A percentile compares a stretch with the other conserved stretches of the same genome.
Evolutionary conservation across 192 early-diverging fungal genomes (phyloP).

Genomic region (Linnemannia elongata): DNA sequence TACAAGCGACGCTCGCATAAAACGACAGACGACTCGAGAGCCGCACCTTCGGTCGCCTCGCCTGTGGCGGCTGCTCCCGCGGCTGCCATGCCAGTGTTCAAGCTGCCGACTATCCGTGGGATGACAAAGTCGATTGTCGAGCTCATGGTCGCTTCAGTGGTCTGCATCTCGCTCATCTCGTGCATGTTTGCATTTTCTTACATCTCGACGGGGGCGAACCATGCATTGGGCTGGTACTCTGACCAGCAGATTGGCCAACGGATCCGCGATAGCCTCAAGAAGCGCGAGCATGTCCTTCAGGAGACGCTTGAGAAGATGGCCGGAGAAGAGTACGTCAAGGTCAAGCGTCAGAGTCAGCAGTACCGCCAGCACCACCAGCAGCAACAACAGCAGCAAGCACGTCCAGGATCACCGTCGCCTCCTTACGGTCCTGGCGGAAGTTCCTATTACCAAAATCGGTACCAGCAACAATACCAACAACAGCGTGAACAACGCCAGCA

Average conservation of each 20-base stretch:
- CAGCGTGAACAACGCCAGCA: constrained; percentile 21
- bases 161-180: constrained; percentile 34
- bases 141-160: constrained; percentile 26
- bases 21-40: background rate
- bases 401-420: background rate
- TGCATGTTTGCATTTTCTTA: constrained; percentile 50
- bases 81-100: constrained; percentile 21
- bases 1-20: constrained; percentile 13
- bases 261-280: constrained; percentile 45
- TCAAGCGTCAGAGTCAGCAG: constrained; percentile 40
- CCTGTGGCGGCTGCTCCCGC: background rate
- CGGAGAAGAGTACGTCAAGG: constrained; percentile 46
- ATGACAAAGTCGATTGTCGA: constrained; percentile 35
- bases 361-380: constrained; percentile 24
- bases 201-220: constrained; percentile 37
- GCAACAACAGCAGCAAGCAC: constrained; percentile 19
- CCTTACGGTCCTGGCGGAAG: constrained; percentile 3
- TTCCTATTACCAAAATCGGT: constrained; percentile 9
- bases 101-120: constrained; percentile 27
- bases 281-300: constrained; percentile 46
- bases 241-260: constrained; percentile 50
- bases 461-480: constrained; percentile 31
- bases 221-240: constrained; percentile 45
- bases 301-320: constrained; percentile 56
- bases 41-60: background rate